These are phyloP conservation scores for Cutaneotrichosporon sp. DNA, from an alignment of 1,284 basidiomycete genomes.

Conservation along the genomic window DNA sequence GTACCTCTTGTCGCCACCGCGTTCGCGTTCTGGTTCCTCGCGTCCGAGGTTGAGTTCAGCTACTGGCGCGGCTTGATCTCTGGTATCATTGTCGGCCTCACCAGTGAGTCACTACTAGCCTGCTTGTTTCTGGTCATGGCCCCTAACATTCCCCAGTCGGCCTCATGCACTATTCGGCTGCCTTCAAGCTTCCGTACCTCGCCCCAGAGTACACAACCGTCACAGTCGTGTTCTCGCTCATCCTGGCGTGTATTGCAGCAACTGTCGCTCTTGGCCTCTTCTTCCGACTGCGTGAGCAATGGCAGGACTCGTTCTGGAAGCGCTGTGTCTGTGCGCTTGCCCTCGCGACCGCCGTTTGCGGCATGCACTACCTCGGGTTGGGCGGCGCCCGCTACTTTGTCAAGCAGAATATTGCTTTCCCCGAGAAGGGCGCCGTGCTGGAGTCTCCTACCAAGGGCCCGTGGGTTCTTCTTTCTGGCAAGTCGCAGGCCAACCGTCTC, in stretches of 20 bases:
- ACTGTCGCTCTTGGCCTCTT: slow-evolving; percentile 55
- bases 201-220: slow-evolving; percentile 42
- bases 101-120: slow-evolving; percentile 61
- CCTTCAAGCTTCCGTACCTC: slow-evolving; percentile 52
- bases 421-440: not conserved
- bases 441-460: not conserved
- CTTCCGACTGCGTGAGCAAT: slow-evolving; percentile 56
- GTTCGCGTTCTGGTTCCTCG: slow-evolving; percentile 56
- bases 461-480: slow-evolving; percentile 11
- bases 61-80: slow-evolving; percentile 54
- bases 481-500: slow-evolving; percentile 34
- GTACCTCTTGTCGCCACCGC: slow-evolving; percentile 55
- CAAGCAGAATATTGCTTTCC: slow-evolving; percentile 21
- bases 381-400: slow-evolving; percentile 55
- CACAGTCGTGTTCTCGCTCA: slow-evolving; percentile 54
- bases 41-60: slow-evolving; percentile 51
- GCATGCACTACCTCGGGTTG: slow-evolving; percentile 58
- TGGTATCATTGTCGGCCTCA: slow-evolving; percentile 71
- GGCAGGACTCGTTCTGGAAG: slow-evolving; percentile 58
- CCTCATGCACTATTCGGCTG: slow-evolving; percentile 57
- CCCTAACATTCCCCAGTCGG: slow-evolving; percentile 31
- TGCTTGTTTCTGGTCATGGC: not conserved
- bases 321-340: slow-evolving; percentile 52
- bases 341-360: slow-evolving; percentile 55
- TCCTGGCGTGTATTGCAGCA: slow-evolving; percentile 55